Conservation (phyloP, 202 grass and related monocot genomes). For the Eragrostis tef region DNA sequence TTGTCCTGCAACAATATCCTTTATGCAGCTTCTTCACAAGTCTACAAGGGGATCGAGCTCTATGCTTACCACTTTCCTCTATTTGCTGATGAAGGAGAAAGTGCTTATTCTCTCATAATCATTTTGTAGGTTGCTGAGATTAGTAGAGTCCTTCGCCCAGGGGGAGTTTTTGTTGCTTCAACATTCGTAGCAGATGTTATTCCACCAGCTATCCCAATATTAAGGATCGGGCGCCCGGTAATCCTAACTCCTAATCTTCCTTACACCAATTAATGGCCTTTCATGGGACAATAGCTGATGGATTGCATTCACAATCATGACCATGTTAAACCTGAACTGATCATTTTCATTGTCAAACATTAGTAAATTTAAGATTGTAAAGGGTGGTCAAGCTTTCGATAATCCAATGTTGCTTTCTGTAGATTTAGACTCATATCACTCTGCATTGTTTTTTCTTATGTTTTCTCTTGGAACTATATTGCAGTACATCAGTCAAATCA, state of each 20-base stretch:
- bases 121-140: slow-evolving; percentile 80
- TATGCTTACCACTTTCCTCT: background rate
- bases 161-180: slow-evolving; percentile 84
- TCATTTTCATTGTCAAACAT: too few species aligned
- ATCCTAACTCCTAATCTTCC: slow-evolving; percentile 15
- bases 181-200: slow-evolving; percentile 75
- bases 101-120: slow-evolving; percentile 9
- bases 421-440: slow-evolving; percentile 11
- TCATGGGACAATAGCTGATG: background rate
- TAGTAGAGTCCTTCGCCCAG: slow-evolving; percentile 77
- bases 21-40: background rate
- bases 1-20: slow-evolving; percentile 20
- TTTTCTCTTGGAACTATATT: slow-evolving; percentile 37
- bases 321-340: slow-evolving; percentile 11
- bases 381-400: background rate
- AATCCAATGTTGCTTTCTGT: slow-evolving; percentile 18
- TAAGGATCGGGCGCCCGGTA: slow-evolving; percentile 74
- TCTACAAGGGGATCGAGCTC: background rate
- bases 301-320: background rate
- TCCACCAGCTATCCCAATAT: slow-evolving; percentile 54
- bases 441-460: slow-evolving; percentile 5
- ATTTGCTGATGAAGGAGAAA: background rate
- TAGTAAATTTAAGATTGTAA: background rate
- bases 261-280: slow-evolving; percentile 4
- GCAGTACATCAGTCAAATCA: slow-evolving; percentile 64